A percentile compares a stretch with the other conserved stretches of the same genome.
Conservation (phyloP, 2,329 filamentous ascomycete species). For the Botrytis galanthina region DNA sequence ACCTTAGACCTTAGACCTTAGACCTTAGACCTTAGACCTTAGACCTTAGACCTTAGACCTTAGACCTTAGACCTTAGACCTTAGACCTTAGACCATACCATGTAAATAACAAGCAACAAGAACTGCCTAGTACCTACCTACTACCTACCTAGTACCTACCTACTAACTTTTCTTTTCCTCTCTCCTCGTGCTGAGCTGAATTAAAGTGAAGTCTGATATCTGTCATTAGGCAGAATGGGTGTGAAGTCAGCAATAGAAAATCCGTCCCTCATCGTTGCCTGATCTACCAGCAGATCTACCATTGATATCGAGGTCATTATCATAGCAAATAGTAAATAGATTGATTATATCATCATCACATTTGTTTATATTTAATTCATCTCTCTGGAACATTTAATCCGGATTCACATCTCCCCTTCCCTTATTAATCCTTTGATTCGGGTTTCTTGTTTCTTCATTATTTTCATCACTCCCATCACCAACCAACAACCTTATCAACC, state of each 20-base stretch:
- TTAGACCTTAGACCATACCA: too few species aligned
- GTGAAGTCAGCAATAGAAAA: background rate
- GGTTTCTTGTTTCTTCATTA: constrained; percentile 13
- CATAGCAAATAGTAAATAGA: background rate
- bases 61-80: too few species aligned
- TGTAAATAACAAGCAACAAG: background rate
- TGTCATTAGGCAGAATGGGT: background rate
- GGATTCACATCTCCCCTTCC: background rate
- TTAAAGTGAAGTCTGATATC: background rate
- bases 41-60: too few species aligned
- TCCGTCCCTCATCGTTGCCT: background rate
- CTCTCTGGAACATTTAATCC: background rate
- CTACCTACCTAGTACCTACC: too few species aligned
- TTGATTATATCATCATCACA: background rate
- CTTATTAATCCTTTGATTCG: background rate
- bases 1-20: too few species aligned
- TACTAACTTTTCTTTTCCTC: too few species aligned
- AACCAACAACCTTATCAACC: background rate
- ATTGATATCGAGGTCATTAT: background rate
- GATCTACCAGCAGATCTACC: background rate
- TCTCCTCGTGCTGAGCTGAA: background rate
- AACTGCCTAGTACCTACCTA: background rate
- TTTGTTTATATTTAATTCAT: background rate
- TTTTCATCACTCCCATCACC: background rate
- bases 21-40: too few species aligned